phyloP scores from a whole-genome alignment of 768 basidiomycete species.

The Termitomyces sp. region DNA sequence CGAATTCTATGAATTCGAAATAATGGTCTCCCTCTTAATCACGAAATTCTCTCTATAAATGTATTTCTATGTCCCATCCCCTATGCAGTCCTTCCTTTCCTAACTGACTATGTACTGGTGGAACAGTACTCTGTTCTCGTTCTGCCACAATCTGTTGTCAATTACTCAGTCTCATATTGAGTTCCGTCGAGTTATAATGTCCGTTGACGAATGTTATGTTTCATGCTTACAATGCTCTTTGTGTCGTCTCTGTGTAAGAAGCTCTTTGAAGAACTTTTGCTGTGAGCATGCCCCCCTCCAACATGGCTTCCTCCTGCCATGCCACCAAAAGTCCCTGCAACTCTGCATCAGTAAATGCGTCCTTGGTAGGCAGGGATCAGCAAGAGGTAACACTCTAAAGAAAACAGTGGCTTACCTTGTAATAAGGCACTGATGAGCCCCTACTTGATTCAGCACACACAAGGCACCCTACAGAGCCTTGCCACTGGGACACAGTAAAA shows the following conservation, averaged over 20 bases:
- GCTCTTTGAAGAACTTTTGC: not conserved
- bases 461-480: too few relatives aligned
- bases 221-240: too few relatives aligned
- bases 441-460: too few relatives aligned
- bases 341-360: too few relatives aligned
- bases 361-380: too few relatives aligned
- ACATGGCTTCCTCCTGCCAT: too few relatives aligned
- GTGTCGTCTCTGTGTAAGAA: not conserved
- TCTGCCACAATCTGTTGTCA: conserved; percentile 9
- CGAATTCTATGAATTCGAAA: conserved; percentile 20
- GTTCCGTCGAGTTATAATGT: conserved; percentile 9
- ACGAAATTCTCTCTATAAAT: conserved; percentile 15
- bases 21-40: conserved; percentile 20
- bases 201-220: conserved; percentile 6
- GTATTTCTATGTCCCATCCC: conserved; percentile 23
- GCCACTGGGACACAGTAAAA: too few relatives aligned
- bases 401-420: too few relatives aligned
- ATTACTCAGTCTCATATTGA: conserved; percentile 10
- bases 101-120: conserved; percentile 13
- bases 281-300: not conserved
- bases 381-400: too few relatives aligned
- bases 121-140: conserved; percentile 5
- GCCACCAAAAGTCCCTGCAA: too few relatives aligned
- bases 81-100: conserved; percentile 17
- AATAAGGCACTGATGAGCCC: too few relatives aligned